Percentiles rank a stretch among this genome's conserved stretches.
phyloP scores from a whole-genome alignment of 139 green algal genomes.

The Tetraselmis chui region DNA sequence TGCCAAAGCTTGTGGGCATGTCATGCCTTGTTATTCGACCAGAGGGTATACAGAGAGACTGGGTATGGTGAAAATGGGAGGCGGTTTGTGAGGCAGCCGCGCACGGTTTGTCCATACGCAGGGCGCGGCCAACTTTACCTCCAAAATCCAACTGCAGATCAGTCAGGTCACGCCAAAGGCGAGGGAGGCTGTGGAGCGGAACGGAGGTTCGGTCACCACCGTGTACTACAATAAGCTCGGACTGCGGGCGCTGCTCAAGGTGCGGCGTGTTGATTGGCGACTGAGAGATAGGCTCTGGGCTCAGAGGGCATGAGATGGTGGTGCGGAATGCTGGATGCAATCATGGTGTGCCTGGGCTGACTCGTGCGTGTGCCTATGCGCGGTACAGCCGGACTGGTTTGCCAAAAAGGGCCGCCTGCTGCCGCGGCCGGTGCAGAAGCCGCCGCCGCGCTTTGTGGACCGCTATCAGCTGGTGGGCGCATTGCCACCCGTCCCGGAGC shows the following conservation, averaged over 20 bases:
- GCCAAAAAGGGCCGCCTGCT: conserved; percentile 55
- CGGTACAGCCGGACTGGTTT: conserved; percentile 59
- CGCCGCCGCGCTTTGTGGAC: conserved; percentile 47
- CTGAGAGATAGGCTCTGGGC: no score
- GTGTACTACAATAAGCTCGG: conserved; percentile 92
- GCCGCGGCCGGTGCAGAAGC: conserved; percentile 59
- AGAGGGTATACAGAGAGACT: no score
- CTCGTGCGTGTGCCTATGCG: no score
- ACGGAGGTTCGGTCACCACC: conserved; percentile 69
- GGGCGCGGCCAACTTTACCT: conserved; percentile 8
- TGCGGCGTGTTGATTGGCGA: no score
- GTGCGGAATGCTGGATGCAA: no score
- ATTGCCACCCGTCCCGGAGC: conserved; percentile 28
- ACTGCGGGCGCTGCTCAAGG: conserved; percentile 68
- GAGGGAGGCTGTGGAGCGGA: conserved; percentile 44
- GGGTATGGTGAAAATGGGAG: no score
- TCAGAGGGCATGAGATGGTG: no score
- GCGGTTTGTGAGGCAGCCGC: no score
- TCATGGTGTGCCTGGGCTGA: no score
- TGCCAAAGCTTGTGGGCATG: no score
- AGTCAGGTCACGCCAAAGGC: conserved; percentile 48
- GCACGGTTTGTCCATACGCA: no score
- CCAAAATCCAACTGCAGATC: conserved; percentile 56
- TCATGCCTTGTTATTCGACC: no score
- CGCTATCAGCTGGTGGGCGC: conserved; percentile 49